These are phyloP conservation scores for Termitomyces sp. DNA, from an alignment of 1,284 basidiomycete genomes.

Conservation along the genomic window DNA sequence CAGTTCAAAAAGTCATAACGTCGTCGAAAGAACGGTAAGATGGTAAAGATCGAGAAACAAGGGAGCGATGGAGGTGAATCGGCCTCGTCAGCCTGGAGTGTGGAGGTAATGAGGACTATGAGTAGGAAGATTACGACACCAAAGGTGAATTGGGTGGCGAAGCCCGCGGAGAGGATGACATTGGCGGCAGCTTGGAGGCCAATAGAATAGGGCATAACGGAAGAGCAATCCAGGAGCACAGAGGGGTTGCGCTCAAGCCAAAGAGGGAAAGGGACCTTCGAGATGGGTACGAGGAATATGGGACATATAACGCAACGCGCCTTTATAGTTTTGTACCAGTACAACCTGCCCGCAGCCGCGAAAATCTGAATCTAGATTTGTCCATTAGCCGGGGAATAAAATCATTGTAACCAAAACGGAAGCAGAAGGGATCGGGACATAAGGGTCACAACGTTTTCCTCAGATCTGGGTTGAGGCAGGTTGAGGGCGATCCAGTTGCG, in stretches of 20 bases:
- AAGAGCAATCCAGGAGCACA: conserved; percentile 14
- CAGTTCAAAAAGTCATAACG: conserved; percentile 67
- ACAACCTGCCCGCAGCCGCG: conserved; percentile 6
- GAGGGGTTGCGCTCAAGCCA: conserved; percentile 9
- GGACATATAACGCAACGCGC: conserved; percentile 8
- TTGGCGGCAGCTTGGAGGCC: conserved; percentile 55
- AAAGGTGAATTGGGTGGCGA: conserved; percentile 48
- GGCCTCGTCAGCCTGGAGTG: conserved; percentile 38
- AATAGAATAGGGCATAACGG: conserved; percentile 46
- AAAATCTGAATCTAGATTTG: conserved; percentile 19
- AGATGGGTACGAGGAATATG: conserved; percentile 8
- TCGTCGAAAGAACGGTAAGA: conserved; percentile 59
- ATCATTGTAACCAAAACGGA: conserved; percentile 14
- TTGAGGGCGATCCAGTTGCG: conserved; percentile 16
- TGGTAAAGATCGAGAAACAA: conserved; percentile 47
- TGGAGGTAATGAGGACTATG: conserved; percentile 41
- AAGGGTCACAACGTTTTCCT: conserved; percentile 10
- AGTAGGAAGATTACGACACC: conserved; percentile 49
- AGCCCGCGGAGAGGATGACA: conserved; percentile 52
- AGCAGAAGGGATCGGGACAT: conserved; percentile 17
- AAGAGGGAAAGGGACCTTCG: conserved; percentile 10
- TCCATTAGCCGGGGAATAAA: conserved; percentile 11
- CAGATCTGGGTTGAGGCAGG: conserved; percentile 22
- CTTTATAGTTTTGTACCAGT: conserved; percentile 14
- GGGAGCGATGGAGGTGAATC: conserved; percentile 51